A percentile compares a stretch with the other conserved stretches of the same genome.
phyloP scores from a whole-genome alignment of 495 filamentous ascomycete genomes.

The Corynascus novoguineensis region DNA sequence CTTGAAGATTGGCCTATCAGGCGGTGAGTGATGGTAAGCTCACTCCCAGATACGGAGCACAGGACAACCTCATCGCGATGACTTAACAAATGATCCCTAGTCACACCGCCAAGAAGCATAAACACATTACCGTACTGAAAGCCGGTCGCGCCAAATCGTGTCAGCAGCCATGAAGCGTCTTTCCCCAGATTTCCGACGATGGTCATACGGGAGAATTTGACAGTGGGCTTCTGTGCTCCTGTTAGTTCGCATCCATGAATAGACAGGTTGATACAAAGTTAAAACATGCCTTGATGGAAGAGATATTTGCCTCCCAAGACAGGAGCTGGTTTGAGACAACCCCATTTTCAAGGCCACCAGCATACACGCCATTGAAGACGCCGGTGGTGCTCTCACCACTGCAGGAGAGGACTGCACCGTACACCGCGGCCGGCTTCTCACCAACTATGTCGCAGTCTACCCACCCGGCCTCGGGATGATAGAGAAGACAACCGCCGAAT shows the following conservation, averaged over 20 bases:
- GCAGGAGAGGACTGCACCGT: conserved; percentile 50
- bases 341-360: conserved; percentile 63
- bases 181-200: background rate
- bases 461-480: conserved; percentile 49
- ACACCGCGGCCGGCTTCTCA: conserved; percentile 46
- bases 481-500: conserved; percentile 60
- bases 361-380: conserved; percentile 52
- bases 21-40: conserved; percentile 16
- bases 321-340: conserved; percentile 49
- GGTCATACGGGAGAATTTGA: conserved; percentile 14
- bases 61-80: conserved; percentile 31
- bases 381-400: conserved; percentile 11
- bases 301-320: conserved; percentile 46
- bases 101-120: conserved; percentile 48
- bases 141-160: conserved; percentile 30
- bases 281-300: conserved; percentile 15
- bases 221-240: conserved; percentile 21
- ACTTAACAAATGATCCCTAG: conserved; percentile 30
- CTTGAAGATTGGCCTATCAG: background rate
- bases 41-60: conserved; percentile 3
- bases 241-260: background rate
- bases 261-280: background rate
- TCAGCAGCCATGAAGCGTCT: conserved; percentile 11
- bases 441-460: conserved; percentile 32
- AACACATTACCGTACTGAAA: conserved; percentile 14